Evolutionary conservation across 805 yeast species (phyloP).

Genomic region (Ogataea zsoltii): DNA sequence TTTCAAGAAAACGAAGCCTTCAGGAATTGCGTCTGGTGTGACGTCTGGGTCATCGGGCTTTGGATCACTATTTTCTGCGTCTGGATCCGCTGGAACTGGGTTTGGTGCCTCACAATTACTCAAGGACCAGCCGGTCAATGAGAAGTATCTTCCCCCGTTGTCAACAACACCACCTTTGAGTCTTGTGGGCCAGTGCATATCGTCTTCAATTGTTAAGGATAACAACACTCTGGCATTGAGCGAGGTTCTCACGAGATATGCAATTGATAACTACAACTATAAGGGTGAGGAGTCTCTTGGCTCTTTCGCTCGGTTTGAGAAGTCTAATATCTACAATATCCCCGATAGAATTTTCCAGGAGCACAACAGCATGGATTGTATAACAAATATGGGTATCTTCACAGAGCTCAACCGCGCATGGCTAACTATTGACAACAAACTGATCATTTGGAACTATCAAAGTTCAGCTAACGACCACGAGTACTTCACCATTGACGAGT

Average conservation of each 20-base stretch:
- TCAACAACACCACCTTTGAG: conserved; percentile 53
- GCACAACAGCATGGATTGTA: conserved; percentile 62
- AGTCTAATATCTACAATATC: conserved; percentile 62
- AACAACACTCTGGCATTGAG: conserved; percentile 56
- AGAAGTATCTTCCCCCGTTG: conserved; percentile 45
- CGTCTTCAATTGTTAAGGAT: conserved; percentile 57
- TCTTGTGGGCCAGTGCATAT: conserved; percentile 64
- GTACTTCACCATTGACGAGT: conserved; percentile 78
- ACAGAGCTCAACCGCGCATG: conserved; percentile 81
- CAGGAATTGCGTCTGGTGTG: conserved; percentile 2
- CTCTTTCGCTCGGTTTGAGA: conserved; percentile 74
- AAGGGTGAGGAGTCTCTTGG: conserved; percentile 45
- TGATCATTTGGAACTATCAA: conserved; percentile 79
- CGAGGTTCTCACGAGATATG: conserved; percentile 58
- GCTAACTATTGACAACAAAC: conserved; percentile 79
- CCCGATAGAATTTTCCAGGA: conserved; percentile 83
- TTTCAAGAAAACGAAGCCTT: conserved; percentile 18
- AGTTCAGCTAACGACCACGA: conserved; percentile 50
- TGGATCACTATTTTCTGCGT: conserved; percentile 15
- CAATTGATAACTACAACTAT: conserved; percentile 67
- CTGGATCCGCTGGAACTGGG: conserved; percentile 14
- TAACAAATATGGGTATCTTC: conserved; percentile 79
- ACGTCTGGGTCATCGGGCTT: conserved; percentile 11
- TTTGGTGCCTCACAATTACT: conserved; percentile 19
- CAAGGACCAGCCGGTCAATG: conserved; percentile 20